These are phyloP conservation scores for Teunomyces aglyptinius DNA, from an alignment of 805 yeast species.

Conservation along the genomic window DNA sequence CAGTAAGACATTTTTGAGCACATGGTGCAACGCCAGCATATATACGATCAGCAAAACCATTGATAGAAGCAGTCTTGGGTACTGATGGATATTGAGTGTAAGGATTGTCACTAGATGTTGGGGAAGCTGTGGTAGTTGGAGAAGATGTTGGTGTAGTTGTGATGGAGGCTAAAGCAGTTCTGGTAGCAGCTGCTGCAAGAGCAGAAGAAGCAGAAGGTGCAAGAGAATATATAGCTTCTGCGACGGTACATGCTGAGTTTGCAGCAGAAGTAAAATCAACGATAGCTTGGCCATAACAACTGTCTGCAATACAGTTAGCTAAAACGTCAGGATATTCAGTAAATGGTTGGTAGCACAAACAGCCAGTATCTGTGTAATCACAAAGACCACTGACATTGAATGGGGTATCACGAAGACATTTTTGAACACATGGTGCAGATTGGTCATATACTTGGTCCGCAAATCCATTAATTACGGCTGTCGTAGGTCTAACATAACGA, in stretches of 20 bases:
- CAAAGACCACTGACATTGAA: constrained; percentile 31
- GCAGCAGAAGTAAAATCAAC: constrained; percentile 40
- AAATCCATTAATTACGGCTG: constrained; percentile 43
- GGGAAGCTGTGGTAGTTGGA: constrained; percentile 10
- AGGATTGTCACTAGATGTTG: constrained; percentile 4
- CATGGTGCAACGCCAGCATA: constrained; percentile 32
- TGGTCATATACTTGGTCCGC: constrained; percentile 35
- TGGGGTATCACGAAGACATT: constrained; percentile 26
- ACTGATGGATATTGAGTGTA: constrained; percentile 31
- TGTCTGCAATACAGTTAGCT: constrained; percentile 40
- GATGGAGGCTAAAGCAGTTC: constrained; percentile 19
- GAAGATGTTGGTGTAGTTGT: constrained; percentile 15
- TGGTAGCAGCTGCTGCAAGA: constrained; percentile 6
- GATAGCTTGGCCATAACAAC: constrained; percentile 39
- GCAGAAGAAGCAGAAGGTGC: constrained; percentile 9
- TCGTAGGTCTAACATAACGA: constrained; percentile 20
- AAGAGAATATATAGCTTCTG: constrained; percentile 12
- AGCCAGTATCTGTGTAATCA: constrained; percentile 47
- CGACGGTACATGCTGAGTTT: constrained; percentile 39
- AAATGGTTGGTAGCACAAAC: constrained; percentile 41
- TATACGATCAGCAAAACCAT: constrained; percentile 41
- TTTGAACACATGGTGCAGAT: constrained; percentile 38
- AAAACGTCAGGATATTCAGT: constrained; percentile 38
- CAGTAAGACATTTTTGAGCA: constrained; percentile 30
- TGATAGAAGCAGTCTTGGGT: constrained; percentile 36